phyloP scores from a whole-genome alignment of 2,329 filamentous ascomycete genomes.

The Hypomyces perniciosus region DNA sequence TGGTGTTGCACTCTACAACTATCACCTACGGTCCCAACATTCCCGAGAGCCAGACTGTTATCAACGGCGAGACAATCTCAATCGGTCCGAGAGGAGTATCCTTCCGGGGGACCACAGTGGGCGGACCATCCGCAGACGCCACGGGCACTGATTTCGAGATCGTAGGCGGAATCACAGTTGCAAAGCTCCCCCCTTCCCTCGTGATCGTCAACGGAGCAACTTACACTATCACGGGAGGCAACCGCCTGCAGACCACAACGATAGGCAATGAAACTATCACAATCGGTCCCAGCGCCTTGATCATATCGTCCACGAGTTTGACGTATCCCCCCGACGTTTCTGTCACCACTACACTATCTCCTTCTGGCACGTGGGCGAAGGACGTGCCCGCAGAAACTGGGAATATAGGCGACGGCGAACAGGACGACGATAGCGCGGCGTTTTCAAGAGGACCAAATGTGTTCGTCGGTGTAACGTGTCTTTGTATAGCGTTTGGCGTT shows the following conservation, averaged over 20 bases:
- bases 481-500: conserved; percentile 37
- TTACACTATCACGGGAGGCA: conserved; percentile 45
- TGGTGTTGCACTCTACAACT: conserved; percentile 37
- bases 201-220: conserved; percentile 45
- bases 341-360: conserved; percentile 35
- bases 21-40: conserved; percentile 39
- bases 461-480: conserved; percentile 13
- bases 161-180: conserved; percentile 48
- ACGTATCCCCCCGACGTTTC: conserved; percentile 40
- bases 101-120: conserved; percentile 36
- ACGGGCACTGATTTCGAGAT: conserved; percentile 39
- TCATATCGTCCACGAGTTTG: conserved; percentile 40
- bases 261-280: conserved; percentile 43
- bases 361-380: conserved; percentile 21
- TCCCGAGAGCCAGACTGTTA: conserved; percentile 29
- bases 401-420: conserved; percentile 15
- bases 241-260: conserved; percentile 43
- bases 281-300: conserved; percentile 43
- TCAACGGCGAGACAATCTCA: conserved; percentile 47
- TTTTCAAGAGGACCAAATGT: conserved; percentile 11
- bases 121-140: conserved; percentile 32
- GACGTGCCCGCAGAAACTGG: conserved; percentile 23
- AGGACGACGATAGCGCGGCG: conserved; percentile 19
- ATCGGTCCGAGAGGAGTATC: conserved; percentile 42
- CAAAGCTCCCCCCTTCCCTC: conserved; percentile 41